Evolutionary conservation across 768 basidiomycete species (phyloP).

Genomic region (Tulasnella sp.): DNA sequence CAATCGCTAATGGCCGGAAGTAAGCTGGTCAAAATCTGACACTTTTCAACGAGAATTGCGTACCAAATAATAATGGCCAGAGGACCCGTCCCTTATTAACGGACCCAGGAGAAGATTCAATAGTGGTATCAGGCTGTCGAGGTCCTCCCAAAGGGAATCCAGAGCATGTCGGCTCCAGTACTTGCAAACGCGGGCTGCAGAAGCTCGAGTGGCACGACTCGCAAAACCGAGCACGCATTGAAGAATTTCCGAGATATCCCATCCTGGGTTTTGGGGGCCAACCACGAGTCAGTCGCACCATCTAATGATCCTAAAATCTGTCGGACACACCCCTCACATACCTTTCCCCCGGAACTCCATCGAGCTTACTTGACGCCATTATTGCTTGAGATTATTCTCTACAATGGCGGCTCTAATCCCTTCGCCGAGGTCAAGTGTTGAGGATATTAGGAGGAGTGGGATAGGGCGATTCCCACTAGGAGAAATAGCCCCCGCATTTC

Average conservation of each 20-base stretch:
- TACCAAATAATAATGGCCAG: not conserved
- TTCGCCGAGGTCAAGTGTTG: too few species aligned
- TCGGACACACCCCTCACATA: not conserved
- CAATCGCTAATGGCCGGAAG: not conserved
- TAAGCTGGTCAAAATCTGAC: not conserved
- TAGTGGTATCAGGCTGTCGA: not conserved
- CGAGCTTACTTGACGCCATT: not conserved
- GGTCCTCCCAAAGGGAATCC: not conserved
- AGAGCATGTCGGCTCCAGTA: not conserved
- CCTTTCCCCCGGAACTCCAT: not conserved
- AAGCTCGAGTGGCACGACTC: not conserved
- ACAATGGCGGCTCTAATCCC: not conserved
- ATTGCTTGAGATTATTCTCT: not conserved
- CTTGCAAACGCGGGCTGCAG: not conserved
- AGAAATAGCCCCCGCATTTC: too few species aligned
- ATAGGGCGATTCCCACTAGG: too few species aligned
- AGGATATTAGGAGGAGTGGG: too few species aligned
- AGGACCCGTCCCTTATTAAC: not conserved
- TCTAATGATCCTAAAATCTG: not conserved
- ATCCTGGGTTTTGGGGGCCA: not conserved
- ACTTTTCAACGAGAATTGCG: not conserved
- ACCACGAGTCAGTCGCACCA: not conserved
- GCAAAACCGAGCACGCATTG: not conserved
- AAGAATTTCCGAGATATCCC: not conserved
- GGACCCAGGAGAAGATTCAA: not conserved